These are phyloP conservation scores for Globisporangium alternatum DNA, from an alignment of 352 stramenopile species.

Conservation along the genomic window DNA sequence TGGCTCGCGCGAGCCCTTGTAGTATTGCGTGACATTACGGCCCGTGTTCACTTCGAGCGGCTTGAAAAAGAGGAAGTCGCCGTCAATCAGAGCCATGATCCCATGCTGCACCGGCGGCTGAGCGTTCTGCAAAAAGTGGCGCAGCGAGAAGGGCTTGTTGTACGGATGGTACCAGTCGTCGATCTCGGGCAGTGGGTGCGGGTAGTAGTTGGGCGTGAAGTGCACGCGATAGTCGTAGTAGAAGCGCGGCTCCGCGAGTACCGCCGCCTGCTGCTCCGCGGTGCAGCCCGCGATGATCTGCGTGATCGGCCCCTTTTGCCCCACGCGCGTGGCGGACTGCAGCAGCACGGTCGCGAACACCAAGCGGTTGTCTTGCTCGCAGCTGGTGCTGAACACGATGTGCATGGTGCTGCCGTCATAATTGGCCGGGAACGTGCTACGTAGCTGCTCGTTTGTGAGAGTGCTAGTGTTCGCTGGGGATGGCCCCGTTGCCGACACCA, in stretches of 20 bases:
- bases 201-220: constrained; percentile 23
- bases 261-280: constrained; percentile 8
- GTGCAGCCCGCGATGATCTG: constrained; percentile 29
- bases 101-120: constrained; percentile 23
- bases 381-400: constrained; percentile 31
- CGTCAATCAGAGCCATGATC: constrained; percentile 27
- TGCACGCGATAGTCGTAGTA: constrained; percentile 30
- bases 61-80: constrained; percentile 22
- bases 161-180: constrained; percentile 27
- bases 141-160: constrained; percentile 28
- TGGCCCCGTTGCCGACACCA: background rate
- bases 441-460: background rate
- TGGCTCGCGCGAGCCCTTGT: constrained; percentile 26
- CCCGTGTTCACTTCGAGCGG: constrained; percentile 35
- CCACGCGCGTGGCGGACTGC: constrained; percentile 19
- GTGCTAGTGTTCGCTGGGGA: background rate
- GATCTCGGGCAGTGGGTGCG: constrained; percentile 20
- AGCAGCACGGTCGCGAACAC: constrained; percentile 23
- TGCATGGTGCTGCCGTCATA: constrained; percentile 23
- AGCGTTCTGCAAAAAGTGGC: constrained; percentile 26
- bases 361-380: constrained; percentile 20
- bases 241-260: constrained; percentile 16
- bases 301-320: constrained; percentile 28
- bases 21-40: constrained; percentile 36
- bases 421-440: constrained; percentile 11